Percentiles rank a stretch among this genome's conserved stretches.
phyloP scores from a whole-genome alignment of 2,329 filamentous ascomycete genomes.

The Lecanicillium sp. region DNA sequence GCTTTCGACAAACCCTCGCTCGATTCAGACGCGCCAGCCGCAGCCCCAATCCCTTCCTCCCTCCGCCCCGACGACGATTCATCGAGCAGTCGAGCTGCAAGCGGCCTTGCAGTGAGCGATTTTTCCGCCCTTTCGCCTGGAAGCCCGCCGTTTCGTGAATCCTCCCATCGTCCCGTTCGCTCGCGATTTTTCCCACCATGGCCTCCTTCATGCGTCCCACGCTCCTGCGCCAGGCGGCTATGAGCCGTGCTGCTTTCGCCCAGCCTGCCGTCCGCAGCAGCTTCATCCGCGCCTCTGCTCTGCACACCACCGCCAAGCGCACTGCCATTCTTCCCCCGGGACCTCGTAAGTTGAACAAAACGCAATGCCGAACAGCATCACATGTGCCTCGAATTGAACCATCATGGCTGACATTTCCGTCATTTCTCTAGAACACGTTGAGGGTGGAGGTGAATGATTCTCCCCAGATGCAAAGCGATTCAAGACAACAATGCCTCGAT shows the following conservation, averaged over 20 bases:
- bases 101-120: slow-evolving; percentile 8
- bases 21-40: slow-evolving; percentile 3
- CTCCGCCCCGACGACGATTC: neutral
- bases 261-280: slow-evolving; percentile 26
- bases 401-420: slow-evolving; percentile 32
- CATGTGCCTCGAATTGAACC: neutral
- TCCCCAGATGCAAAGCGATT: neutral
- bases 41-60: too few species aligned
- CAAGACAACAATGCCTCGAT: too few species aligned
- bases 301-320: slow-evolving; percentile 74
- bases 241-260: slow-evolving; percentile 30
- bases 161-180: too few species aligned
- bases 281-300: slow-evolving; percentile 54
- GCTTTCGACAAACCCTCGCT: slow-evolving; percentile 8
- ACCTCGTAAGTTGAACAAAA: slow-evolving; percentile 58
- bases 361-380: neutral
- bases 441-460: slow-evolving; percentile 62
- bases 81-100: neutral
- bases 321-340: slow-evolving; percentile 77
- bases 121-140: slow-evolving; percentile 16
- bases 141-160: too few species aligned
- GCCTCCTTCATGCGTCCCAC: slow-evolving; percentile 48
- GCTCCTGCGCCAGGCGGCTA: slow-evolving; percentile 45
- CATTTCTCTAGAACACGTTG: slow-evolving; percentile 54
- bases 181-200: slow-evolving; percentile 31